Evolutionary conservation across 164 flowering plant species (phyloP), one percentile per base, ranked within the genome.

Genomic region (Platanus orientalis): DNA sequence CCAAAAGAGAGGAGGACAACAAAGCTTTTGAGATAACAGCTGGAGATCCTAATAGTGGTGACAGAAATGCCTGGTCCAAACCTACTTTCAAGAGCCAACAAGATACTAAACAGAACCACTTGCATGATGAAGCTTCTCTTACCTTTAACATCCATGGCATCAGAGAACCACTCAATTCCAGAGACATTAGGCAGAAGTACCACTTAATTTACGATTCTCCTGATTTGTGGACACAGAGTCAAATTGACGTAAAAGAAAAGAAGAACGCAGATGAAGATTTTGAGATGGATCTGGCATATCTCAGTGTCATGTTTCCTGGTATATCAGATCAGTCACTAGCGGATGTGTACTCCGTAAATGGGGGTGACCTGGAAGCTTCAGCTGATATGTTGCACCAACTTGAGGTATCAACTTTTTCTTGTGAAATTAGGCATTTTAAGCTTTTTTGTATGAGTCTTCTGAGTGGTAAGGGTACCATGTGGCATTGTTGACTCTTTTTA

Each of bases 371-470:
- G 51, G 62, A 57, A 5, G 57, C 67, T 19, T 32, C 72, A 2
- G 58, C 62, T 39, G 72, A 69, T 1, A 69, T 69, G 72, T 28
- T 69, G 57, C 21, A 13, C 25, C 62, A 57, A 62, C 72, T 69
- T 16, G 67, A 69, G 72, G 72, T 69, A 63, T 24, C 20, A 3
- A 26, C 26, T 28, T 7, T n/a, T n/a, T n/a, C n/a, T 54, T 14
- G 11, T 3, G 36, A 11, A 23, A 32, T n/a, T 36, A 7, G 42
- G 42, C 42, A 36, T 7, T 36, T 4, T 32, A 32, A 1, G 12
- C 1, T 14, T 36, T 14, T 36, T 3, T 36, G 9, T 36, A 36
- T 36, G 9, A 36, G 10, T 36, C 13, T 36, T 7, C 12, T 36
- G 9, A 36, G 1, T 36, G 42, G 42, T 14, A 1, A 36, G 9